phyloP scores from a whole-genome alignment of 2,329 filamentous ascomycete genomes.

The Pseudocercospora crystallina region DNA sequence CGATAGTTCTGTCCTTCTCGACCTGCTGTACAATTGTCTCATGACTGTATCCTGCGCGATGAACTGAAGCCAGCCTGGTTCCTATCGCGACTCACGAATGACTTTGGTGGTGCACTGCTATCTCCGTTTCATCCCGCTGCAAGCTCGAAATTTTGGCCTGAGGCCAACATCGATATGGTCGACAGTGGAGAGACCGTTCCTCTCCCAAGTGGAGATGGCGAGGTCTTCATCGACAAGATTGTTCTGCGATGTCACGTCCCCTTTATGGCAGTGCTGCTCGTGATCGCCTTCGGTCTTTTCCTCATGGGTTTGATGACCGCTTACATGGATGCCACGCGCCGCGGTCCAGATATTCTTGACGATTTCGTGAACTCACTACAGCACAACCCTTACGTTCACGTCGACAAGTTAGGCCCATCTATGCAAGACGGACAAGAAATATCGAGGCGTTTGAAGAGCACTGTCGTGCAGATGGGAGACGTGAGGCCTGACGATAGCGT shows the following conservation, averaged over 20 bases:
- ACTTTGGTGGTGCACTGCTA: too few species aligned
- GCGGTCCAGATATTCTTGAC: constrained; percentile 20
- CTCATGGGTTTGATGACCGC: constrained; percentile 13
- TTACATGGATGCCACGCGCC: constrained; percentile 14
- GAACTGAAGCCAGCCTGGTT: too few species aligned
- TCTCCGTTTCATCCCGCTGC: too few species aligned
- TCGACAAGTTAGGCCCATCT: neutral
- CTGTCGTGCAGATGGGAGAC: constrained; percentile 19
- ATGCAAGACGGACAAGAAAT: constrained; percentile 18
- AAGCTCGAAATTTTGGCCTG: too few species aligned
- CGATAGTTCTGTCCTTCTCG: too few species aligned
- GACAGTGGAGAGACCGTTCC: too few species aligned
- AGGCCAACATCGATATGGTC: too few species aligned
- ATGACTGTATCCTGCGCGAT: too few species aligned
- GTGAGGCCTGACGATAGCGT: constrained; percentile 17
- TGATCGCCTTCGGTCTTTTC: constrained; percentile 13
- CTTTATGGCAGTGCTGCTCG: constrained; percentile 13
- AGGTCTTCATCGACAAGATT: constrained; percentile 11
- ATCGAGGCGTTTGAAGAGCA: constrained; percentile 9
- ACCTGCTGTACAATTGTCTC: too few species aligned
- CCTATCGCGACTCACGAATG: too few species aligned
- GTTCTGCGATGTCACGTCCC: constrained; percentile 14
- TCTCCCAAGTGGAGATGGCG: too few species aligned
- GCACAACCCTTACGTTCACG: constrained; percentile 18
- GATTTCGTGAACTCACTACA: constrained; percentile 16